Percentiles rank a stretch among this genome's conserved stretches.
Evolutionary conservation across 2,329 filamentous ascomycete genomes (phyloP).

Genomic region (Neofusicoccum cordaticola): DNA sequence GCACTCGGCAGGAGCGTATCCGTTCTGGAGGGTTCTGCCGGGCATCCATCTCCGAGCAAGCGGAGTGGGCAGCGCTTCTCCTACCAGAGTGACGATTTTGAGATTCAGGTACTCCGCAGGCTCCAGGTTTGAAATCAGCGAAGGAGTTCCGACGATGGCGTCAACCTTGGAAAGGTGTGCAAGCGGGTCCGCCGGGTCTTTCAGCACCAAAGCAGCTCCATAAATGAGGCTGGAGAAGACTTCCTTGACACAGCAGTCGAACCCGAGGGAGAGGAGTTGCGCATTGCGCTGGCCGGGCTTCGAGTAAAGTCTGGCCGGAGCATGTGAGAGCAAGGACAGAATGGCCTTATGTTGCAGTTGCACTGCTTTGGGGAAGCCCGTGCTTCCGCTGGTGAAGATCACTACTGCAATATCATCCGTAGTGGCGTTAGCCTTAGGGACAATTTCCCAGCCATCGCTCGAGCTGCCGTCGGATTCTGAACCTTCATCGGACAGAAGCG

Average conservation of each 20-base stretch:
- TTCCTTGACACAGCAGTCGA: conserved; percentile 19
- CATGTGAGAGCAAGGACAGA: conserved; percentile 14
- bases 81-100: conserved; percentile 5
- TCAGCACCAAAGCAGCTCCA: conserved; percentile 18
- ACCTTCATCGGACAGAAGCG: not conserved
- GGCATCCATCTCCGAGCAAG: conserved; percentile 14
- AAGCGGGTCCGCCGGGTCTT: conserved; percentile 13
- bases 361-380: conserved; percentile 15
- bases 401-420: conserved; percentile 1
- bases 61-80: conserved; percentile 10
- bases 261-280: conserved; percentile 17
- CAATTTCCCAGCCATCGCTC: not conserved
- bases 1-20: conserved; percentile 14
- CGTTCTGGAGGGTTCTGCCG: conserved; percentile 3
- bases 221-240: conserved; percentile 18
- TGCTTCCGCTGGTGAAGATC: conserved; percentile 18
- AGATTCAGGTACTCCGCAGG: conserved; percentile 9
- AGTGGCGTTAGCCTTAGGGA: not conserved
- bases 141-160: conserved; percentile 15
- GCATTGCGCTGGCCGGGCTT: conserved; percentile 15
- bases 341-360: conserved; percentile 13
- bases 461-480: not conserved
- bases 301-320: conserved; percentile 9
- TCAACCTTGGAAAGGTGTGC: conserved; percentile 11
- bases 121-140: conserved; percentile 5